These are phyloP conservation scores for Marasmius fiardii DNA, from an alignment of 1,284 basidiomycete genomes.

Conservation along the genomic window DNA sequence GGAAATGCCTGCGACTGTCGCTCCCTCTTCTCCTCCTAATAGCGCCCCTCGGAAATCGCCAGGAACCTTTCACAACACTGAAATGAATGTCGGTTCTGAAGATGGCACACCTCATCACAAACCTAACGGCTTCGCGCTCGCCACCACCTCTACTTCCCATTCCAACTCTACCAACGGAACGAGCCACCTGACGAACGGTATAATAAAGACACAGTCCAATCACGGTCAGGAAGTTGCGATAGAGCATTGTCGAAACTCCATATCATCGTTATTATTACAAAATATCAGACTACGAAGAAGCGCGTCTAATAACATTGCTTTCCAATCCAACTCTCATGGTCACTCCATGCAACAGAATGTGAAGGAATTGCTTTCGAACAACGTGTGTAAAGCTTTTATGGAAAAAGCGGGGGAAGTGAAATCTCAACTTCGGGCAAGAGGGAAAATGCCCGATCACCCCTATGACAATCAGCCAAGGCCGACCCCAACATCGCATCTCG, in stretches of 20 bases:
- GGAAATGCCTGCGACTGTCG: too few relatives aligned
- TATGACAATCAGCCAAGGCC: not conserved
- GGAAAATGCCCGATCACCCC: not conserved
- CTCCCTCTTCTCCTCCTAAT: too few relatives aligned
- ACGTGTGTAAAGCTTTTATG: slow-evolving; percentile 19
- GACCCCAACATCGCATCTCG: not conserved
- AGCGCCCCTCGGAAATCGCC: too few relatives aligned
- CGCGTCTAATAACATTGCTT: not conserved
- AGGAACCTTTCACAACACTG: too few relatives aligned
- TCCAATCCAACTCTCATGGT: slow-evolving; percentile 2
- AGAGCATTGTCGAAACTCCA: slow-evolving; percentile 1
- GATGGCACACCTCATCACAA: not conserved
- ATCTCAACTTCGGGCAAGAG: slow-evolving; percentile 13
- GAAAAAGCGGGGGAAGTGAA: slow-evolving; percentile 15
- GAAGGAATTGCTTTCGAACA: slow-evolving; percentile 17
- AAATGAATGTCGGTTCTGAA: too few relatives aligned
- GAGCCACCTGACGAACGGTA: not conserved
- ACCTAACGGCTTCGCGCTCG: not conserved
- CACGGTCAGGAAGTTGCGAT: not conserved
- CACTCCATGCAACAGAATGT: slow-evolving; percentile 5
- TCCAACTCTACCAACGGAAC: not conserved
- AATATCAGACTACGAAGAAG: slow-evolving; percentile 6
- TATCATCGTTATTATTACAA: slow-evolving; percentile 8
- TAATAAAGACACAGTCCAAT: not conserved
- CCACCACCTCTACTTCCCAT: not conserved